phyloP scores from a whole-genome alignment of 1,284 basidiomycete species.

The Anthracocystis panici-leucophaei region DNA sequence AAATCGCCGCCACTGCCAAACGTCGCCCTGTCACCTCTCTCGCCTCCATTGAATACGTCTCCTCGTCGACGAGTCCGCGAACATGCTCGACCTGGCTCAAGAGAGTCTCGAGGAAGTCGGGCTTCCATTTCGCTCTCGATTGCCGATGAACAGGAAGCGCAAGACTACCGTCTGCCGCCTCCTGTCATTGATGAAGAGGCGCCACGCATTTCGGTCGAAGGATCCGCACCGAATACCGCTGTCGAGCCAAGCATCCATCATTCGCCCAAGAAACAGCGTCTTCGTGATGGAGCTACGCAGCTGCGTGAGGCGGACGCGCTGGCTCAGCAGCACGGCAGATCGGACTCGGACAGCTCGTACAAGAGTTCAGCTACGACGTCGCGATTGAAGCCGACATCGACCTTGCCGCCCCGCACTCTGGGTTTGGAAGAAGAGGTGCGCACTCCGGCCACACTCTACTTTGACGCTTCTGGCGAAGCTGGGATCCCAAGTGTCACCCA shows the following conservation, averaged over 20 bases:
- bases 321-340: slow-evolving; percentile 31
- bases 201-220: slow-evolving; percentile 31
- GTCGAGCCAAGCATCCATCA: not conserved
- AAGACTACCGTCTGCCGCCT: slow-evolving; percentile 21
- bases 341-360: slow-evolving; percentile 55
- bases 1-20: slow-evolving; percentile 28
- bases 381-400: slow-evolving; percentile 17
- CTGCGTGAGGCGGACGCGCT: slow-evolving; percentile 5
- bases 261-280: slow-evolving; percentile 11
- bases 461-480: slow-evolving; percentile 48
- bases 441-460: slow-evolving; percentile 57
- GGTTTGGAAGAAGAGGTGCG: slow-evolving; percentile 49
- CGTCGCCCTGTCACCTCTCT: slow-evolving; percentile 19
- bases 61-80: slow-evolving; percentile 25
- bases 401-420: slow-evolving; percentile 4
- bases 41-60: slow-evolving; percentile 22
- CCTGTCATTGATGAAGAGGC: slow-evolving; percentile 30
- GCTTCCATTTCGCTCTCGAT: slow-evolving; percentile 43
- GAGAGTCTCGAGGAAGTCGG: slow-evolving; percentile 28
- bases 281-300: slow-evolving; percentile 3
- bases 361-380: slow-evolving; percentile 19
- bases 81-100: slow-evolving; percentile 17
- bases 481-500: not conserved
- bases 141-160: slow-evolving; percentile 45
- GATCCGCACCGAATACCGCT: not conserved